phyloP scores from a whole-genome alignment of 306 rosid species.

The Cucurbita argyrosperma region DNA sequence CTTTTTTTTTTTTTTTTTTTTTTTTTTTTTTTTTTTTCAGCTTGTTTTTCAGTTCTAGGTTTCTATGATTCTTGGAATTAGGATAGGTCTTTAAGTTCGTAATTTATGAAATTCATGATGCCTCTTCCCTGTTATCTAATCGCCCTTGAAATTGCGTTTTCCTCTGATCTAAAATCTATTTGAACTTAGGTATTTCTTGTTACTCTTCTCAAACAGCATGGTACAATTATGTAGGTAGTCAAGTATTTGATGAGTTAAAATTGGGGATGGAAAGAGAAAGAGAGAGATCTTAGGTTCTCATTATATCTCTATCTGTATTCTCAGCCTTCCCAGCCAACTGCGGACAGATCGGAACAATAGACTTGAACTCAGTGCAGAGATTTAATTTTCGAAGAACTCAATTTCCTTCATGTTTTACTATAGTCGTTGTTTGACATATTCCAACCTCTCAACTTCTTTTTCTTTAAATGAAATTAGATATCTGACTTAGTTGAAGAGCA shows the following conservation, averaged over 20 bases:
- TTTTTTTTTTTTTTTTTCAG: background rate
- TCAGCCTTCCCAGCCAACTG: background rate
- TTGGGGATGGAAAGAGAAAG: background rate
- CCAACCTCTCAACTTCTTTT: background rate
- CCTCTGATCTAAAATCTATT: background rate
- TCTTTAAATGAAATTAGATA: background rate
- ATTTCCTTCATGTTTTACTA: background rate
- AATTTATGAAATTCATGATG: background rate
- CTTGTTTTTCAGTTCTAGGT: background rate
- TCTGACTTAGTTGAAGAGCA: background rate
- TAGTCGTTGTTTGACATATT: background rate
- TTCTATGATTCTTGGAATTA: constrained; percentile 1
- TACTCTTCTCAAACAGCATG: background rate
- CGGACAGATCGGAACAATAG: background rate
- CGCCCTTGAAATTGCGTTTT: background rate
- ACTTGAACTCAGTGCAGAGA: background rate
- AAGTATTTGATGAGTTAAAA: background rate
- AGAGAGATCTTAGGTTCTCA: background rate
- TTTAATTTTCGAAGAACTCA: constrained; percentile 2
- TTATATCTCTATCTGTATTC: background rate
- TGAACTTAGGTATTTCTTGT: background rate
- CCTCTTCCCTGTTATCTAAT: background rate
- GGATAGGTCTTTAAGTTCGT: background rate
- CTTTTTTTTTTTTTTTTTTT: background rate
- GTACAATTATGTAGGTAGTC: background rate